phyloP scores from a whole-genome alignment of 176 grass and related monocot genomes.

The Guadua angustifolia region DNA sequence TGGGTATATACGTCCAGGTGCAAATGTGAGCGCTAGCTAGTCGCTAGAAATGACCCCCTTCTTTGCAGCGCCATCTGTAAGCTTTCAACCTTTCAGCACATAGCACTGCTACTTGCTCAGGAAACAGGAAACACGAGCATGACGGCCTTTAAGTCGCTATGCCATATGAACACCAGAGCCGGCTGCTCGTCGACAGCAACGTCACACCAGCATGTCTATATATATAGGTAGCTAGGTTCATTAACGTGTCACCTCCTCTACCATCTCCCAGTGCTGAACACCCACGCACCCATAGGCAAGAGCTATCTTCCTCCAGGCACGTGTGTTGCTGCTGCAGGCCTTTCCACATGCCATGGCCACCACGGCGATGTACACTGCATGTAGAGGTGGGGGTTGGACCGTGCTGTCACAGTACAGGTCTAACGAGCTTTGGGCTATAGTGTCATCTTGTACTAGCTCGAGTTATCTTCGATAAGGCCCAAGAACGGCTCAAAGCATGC shows the following conservation, averaged over 20 bases:
- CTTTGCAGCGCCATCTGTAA: background rate
- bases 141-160: background rate
- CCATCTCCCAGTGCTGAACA: background rate
- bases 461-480: no score
- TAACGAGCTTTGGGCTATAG: no score
- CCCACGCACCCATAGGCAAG: background rate
- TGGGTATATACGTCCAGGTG: background rate
- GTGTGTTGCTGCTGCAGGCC: background rate
- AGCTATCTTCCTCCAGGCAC: background rate
- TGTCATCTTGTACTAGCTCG: no score
- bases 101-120: background rate
- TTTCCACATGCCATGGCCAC: background rate
- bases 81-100: background rate
- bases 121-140: background rate
- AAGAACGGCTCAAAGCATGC: no score
- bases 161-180: background rate
- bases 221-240: background rate
- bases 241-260: background rate
- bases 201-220: background rate
- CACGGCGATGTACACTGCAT: background rate
- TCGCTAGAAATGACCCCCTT: background rate
- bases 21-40: background rate
- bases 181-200: background rate
- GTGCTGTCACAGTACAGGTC: no score
- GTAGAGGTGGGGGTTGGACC: no score